phyloP scores from a whole-genome alignment of 2,329 filamentous ascomycete genomes.

The Diplodia intermedia region DNA sequence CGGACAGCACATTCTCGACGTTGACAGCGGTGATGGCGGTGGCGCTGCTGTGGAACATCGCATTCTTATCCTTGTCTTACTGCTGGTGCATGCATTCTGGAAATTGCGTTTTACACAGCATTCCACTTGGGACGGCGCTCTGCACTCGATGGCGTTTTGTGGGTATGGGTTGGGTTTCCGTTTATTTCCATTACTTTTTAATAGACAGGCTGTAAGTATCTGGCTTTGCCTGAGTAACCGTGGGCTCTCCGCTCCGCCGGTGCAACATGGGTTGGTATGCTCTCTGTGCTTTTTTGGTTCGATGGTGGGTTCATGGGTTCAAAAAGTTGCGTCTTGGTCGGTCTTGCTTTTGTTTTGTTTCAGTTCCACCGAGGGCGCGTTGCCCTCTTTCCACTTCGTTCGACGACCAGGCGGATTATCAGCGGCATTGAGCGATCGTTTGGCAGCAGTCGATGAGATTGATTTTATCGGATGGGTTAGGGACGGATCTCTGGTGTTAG shows the following conservation, averaged over 20 bases:
- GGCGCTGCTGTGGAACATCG: conserved; percentile 22
- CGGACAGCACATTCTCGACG: conserved; percentile 9
- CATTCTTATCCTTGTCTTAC: conserved; percentile 29
- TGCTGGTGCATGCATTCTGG: conserved; percentile 25
- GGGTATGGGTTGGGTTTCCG: conserved; percentile 14
- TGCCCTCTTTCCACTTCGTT: conserved; percentile 19
- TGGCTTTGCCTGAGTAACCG: conserved; percentile 27
- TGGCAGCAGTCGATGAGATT: conserved; percentile 23
- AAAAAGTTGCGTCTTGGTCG: conserved; percentile 32
- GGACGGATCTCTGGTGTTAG: conserved; percentile 20
- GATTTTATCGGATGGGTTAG: conserved; percentile 9
- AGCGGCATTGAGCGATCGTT: conserved; percentile 28
- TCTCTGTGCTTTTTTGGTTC: conserved; percentile 19
- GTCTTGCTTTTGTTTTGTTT: conserved; percentile 18
- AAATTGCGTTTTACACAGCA: conserved; percentile 30
- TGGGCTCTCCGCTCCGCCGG: conserved; percentile 12
- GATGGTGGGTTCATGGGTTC: conserved; percentile 10
- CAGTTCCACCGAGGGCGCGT: conserved; percentile 14
- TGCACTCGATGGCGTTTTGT: conserved; percentile 30
- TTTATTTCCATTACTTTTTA: conserved; percentile 25
- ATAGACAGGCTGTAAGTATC: conserved; percentile 31
- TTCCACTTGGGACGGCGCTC: conserved; percentile 30
- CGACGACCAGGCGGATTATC: conserved; percentile 3
- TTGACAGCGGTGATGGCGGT: conserved; percentile 18
- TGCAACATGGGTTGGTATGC: conserved; percentile 25